Percentiles rank a stretch among this genome's conserved stretches.
Conservation (phyloP, 73 alveolate genomes). For the Paraurostyla sp. region DNA sequence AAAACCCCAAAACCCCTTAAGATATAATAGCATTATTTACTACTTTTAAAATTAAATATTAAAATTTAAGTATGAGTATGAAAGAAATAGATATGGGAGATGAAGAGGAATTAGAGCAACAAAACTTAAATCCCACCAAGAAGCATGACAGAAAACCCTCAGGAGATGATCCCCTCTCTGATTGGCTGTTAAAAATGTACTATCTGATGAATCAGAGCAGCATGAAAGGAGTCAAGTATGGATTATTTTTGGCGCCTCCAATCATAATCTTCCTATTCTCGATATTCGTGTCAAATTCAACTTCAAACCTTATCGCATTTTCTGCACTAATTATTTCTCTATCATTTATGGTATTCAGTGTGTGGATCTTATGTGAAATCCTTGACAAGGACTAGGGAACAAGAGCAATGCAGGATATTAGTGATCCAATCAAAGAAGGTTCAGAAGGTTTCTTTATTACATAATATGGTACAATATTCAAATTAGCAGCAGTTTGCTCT, state of each 20-base stretch:
- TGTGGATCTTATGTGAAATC: slow-evolving; percentile 59
- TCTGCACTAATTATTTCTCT: slow-evolving; percentile 53
- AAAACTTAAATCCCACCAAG: background rate
- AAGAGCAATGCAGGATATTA: slow-evolving; percentile 78
- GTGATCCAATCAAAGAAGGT: slow-evolving; percentile 87
- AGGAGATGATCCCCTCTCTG: slow-evolving; percentile 61
- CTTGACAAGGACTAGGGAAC: slow-evolving; percentile 74
- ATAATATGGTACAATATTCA: slow-evolving; percentile 83
- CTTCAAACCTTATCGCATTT: slow-evolving; percentile 39
- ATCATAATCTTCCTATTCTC: slow-evolving; percentile 23
- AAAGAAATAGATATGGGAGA: slow-evolving; percentile 27
- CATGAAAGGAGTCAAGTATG: slow-evolving; percentile 23
- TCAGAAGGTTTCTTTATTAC: slow-evolving; percentile 89
- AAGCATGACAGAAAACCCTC: slow-evolving; percentile 57
- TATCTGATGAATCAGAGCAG: slow-evolving; percentile 21
- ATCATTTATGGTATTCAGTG: slow-evolving; percentile 25
- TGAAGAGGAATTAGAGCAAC: slow-evolving; percentile 21
- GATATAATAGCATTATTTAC: background rate
- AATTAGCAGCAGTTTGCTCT: slow-evolving; percentile 73
- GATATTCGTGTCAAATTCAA: slow-evolving; percentile 37
- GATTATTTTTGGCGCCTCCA: background rate
- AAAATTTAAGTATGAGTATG: slow-evolving; percentile 5
- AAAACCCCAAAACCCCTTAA: background rate
- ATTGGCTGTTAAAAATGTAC: slow-evolving; percentile 33
- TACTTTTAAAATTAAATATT: no score